Base-by-base conservation (phyloP, 2,329 filamentous ascomycete genomes). In the Aspergillus eucalypticola region DNA sequence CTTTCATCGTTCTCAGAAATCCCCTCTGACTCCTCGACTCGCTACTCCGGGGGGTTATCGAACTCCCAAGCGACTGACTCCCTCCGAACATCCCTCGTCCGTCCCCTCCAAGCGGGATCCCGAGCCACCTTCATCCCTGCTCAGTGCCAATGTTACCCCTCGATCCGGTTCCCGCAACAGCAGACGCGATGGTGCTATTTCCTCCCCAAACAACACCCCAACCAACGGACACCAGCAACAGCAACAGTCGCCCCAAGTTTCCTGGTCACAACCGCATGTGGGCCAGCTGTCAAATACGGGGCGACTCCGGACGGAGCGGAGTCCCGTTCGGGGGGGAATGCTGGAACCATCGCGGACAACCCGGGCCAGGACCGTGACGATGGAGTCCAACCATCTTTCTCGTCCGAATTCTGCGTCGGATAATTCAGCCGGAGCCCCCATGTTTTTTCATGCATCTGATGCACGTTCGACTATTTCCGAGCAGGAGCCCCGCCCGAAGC, bases 381-480 rank as follows among this genome's bases (percentile, higher is more conserved):
- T 75, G 25, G 77, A 78, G 8, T 74, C 61, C 55, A 75, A 68
- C 46, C 66, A 67, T 59, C 61, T 58, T 51, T 73, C 74, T 59
- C 75, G 67, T 35, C 73, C 68, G 19, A 73, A 65, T 56, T 76
- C 72, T 4, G 76, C 71, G 54, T 74, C 66, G 58, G 78, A 73
- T 52, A 69, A 72, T 44, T 62, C 73, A 5, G 64, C 73, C 15
- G 72, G 69, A 4, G 69, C 75, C 19, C 77, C 88, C 56, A 94
- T 92, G 79, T 98, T 98, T 83, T 97, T 99, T 75, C 93, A 96
- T 73, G 95, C 93, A 27, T 91, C 88, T 73, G 91, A 96, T 67
- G 90, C 84, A 41, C 88, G 85, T 67, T 76, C 80, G 38, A 54
- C 52, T 27, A 78, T 77, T n/a, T 72, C 73, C 3, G 74, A 78